Evolutionary conservation across 2,329 filamentous ascomycete genomes (phyloP), one percentile per base, ranked within the genome.

Genomic region (Biscogniauxia marginata): DNA sequence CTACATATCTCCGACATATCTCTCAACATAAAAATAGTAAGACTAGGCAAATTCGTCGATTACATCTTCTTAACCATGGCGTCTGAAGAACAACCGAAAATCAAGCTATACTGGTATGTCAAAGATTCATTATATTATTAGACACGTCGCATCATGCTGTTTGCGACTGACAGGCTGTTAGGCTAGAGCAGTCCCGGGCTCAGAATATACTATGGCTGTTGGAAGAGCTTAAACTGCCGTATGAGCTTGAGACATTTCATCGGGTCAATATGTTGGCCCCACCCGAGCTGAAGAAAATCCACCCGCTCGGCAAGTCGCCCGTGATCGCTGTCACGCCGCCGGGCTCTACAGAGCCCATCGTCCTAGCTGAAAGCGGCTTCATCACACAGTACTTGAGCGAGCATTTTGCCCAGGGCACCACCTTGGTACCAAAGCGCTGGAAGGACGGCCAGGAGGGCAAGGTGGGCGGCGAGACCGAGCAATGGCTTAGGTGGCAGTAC

Each of bases 241-340:
- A 96, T 74, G 84, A 93, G 59, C 75, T 97, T 56, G 85, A 93
- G 67, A 81, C 88, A 53, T 95, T 89, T 80, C 91, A 90, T 72
- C 87, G 93, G 52, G 70, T 79, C 61, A 75, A 77, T 55, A 81
- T 78, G 65, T 78, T 90, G n/a, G 93, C 93, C 1, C 90, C 91
- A 3, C 77, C 84, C 0, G 88, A 90, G 66, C 81, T 97, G 47
- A 87, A 89, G 67, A 80, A 90, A 61, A 75, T 96, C 39, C 91
- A 96, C 68, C 88, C 91, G 0, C 80, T 97, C 3, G 93, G 93
- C 59, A 96, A 96, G 72, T 92, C 91, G 1, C 93, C 93, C 0
- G 76, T 93, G 45, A 76, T 98, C 62, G 84, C 83, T 7, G 78
- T 97, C 64, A 75, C 73, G n/a, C 70, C 77, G 0, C 64, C 75